These are phyloP conservation scores for Eudorina sp. DNA, from an alignment of 139 green algal species.

Conservation along the genomic window DNA sequence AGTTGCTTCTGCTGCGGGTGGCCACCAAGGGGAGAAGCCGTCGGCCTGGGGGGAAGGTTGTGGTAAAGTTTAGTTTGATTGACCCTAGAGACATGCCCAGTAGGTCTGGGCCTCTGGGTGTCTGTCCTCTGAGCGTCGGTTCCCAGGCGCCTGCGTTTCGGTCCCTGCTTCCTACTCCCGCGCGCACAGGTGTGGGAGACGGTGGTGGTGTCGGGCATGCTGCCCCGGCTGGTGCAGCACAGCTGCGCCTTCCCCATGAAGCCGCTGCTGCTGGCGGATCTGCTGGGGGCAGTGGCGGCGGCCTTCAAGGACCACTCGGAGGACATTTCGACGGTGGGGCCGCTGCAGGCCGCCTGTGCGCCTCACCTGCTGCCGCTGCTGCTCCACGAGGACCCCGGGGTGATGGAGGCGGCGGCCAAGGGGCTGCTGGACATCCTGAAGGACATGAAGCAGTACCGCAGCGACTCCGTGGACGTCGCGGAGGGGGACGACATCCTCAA, in stretches of 20 bases:
- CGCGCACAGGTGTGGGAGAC: constrained; percentile 28
- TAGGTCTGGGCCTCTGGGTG: no score
- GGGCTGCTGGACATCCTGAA: neutral
- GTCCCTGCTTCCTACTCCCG: neutral
- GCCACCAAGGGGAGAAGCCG: no score
- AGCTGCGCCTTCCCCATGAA: constrained; percentile 23
- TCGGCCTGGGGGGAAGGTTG: no score
- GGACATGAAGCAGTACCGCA: constrained; percentile 14
- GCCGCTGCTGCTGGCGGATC: neutral
- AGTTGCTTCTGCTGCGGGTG: no score
- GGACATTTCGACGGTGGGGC: constrained; percentile 4
- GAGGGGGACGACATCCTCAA: constrained; percentile 24
- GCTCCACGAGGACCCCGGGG: neutral
- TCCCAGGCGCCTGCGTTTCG: neutral
- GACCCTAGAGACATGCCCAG: no score
- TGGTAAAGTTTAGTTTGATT: no score
- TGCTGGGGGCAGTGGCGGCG: neutral
- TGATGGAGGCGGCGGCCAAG: neutral
- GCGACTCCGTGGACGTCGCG: neutral
- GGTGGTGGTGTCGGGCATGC: constrained; percentile 35
- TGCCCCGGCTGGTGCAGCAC: constrained; percentile 42
- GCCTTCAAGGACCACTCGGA: neutral
- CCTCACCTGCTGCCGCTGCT: constrained; percentile 36
- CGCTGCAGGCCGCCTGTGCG: constrained; percentile 33
- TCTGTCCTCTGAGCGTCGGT: no score